phyloP scores from a whole-genome alignment of 2,329 filamentous ascomycete genomes.

The Ophiosphaerella herpotricha region DNA sequence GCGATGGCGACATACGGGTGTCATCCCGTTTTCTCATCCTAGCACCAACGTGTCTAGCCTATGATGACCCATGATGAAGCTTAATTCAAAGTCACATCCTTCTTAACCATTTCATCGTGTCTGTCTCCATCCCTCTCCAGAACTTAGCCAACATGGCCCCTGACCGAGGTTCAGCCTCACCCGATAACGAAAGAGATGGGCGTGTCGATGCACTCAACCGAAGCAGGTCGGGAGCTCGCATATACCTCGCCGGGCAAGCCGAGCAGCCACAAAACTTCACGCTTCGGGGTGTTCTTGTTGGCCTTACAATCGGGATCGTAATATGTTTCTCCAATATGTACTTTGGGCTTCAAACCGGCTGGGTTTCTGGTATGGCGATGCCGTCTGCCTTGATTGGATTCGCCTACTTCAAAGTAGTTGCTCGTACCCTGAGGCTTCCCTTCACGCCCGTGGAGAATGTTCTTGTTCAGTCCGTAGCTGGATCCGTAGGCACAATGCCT shows the following conservation, averaged over 20 bases:
- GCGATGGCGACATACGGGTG: constrained; percentile 6
- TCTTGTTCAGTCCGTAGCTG: constrained; percentile 92
- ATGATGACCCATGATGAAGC: constrained; percentile 12
- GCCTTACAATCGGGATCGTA: constrained; percentile 81
- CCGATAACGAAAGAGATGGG: constrained; percentile 27
- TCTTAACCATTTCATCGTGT: constrained; percentile 17
- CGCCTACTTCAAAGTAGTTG: constrained; percentile 83
- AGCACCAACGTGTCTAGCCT: constrained; percentile 20
- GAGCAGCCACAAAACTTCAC: constrained; percentile 75
- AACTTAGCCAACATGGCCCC: constrained; percentile 37
- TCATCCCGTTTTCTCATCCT: constrained; percentile 11
- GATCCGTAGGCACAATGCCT: constrained; percentile 95
- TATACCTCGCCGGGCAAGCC: constrained; percentile 38
- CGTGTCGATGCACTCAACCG: constrained; percentile 19
- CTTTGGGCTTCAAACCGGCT: constrained; percentile 92
- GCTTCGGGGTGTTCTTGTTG: constrained; percentile 75
- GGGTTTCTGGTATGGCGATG: constrained; percentile 93
- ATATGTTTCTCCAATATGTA: constrained; percentile 99
- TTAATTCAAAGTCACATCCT: constrained; percentile 7
- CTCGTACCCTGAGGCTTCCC: constrained; percentile 72
- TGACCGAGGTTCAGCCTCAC: constrained; percentile 35
- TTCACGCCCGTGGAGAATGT: constrained; percentile 98
- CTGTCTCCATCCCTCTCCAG: constrained; percentile 25
- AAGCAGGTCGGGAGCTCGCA: constrained; percentile 21
- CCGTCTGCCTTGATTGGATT: constrained; percentile 93